Evolutionary conservation across 2,329 filamentous ascomycete genomes (phyloP).

Genomic region (Venturia effusa): DNA sequence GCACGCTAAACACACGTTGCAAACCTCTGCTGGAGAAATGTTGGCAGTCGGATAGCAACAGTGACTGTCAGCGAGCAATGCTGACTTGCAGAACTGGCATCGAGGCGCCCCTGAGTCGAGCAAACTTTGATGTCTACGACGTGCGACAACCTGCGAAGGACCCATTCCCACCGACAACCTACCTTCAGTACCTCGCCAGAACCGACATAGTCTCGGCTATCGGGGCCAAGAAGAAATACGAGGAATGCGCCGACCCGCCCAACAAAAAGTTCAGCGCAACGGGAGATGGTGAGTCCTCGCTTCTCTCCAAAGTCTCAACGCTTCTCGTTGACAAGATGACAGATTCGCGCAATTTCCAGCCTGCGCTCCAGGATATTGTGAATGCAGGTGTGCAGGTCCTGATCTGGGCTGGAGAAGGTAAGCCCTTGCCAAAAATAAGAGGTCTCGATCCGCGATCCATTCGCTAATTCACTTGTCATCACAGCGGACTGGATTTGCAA

Average conservation of each 20-base stretch:
- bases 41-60: constrained; percentile 19
- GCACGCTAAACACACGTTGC: constrained; percentile 26
- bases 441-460: not conserved
- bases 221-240: constrained; percentile 33
- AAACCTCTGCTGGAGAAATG: constrained; percentile 31
- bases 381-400: constrained; percentile 38
- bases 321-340: constrained; percentile 33
- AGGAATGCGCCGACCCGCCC: constrained; percentile 28
- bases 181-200: constrained; percentile 30
- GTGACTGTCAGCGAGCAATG: constrained; percentile 24
- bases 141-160: constrained; percentile 30
- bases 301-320: constrained; percentile 16
- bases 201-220: constrained; percentile 31
- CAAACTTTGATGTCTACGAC: constrained; percentile 38
- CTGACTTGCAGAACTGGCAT: constrained; percentile 27
- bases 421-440: not conserved
- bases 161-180: constrained; percentile 30
- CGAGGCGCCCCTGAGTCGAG: constrained; percentile 23
- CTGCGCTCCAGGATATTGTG: constrained; percentile 34
- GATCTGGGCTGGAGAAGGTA: constrained; percentile 42
- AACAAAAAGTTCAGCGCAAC: not conserved
- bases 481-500: constrained; percentile 47
- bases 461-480: not conserved
- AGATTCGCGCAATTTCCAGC: constrained; percentile 35
- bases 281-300: constrained; percentile 7